Conservation (phyloP, 345 rosid species). For the Reutealis trisperma region DNA sequence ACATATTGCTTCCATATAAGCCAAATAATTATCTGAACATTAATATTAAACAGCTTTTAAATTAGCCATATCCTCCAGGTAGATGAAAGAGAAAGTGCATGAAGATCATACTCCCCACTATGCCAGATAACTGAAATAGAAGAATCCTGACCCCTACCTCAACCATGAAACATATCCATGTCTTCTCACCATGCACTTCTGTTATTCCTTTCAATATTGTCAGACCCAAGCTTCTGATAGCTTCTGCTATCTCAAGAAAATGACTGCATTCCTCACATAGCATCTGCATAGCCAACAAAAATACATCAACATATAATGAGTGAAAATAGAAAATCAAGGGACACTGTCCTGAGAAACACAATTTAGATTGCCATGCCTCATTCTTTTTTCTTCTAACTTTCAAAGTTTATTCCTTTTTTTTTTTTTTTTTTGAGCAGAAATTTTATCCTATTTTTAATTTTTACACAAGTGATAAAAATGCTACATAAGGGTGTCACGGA, state of each 20-base stretch:
- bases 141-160: constrained; percentile 55
- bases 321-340: background rate
- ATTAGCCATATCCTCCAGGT: background rate
- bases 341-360: background rate
- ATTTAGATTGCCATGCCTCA: background rate
- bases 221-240: constrained; percentile 79
- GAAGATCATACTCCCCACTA: background rate
- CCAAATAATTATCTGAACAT: background rate
- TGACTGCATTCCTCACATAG: constrained; percentile 85
- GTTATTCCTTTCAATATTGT: constrained; percentile 84
- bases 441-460: background rate
- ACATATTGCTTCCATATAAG: background rate
- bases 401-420: background rate
- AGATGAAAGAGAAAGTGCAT: background rate
- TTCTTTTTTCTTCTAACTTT: background rate
- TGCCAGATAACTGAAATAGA: constrained; percentile 15
- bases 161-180: constrained; percentile 85
- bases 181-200: constrained; percentile 73
- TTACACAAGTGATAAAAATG: background rate
- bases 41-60: background rate
- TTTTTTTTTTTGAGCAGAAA: background rate
- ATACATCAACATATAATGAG: constrained; percentile 8
- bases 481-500: background rate
- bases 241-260: constrained; percentile 94
- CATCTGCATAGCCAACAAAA: constrained; percentile 60